A percentile compares a stretch with the other conserved stretches of the same genome.
phyloP scores from a whole-genome alignment of 148 eudicot genomes.

The Drosera capensis region DNA sequence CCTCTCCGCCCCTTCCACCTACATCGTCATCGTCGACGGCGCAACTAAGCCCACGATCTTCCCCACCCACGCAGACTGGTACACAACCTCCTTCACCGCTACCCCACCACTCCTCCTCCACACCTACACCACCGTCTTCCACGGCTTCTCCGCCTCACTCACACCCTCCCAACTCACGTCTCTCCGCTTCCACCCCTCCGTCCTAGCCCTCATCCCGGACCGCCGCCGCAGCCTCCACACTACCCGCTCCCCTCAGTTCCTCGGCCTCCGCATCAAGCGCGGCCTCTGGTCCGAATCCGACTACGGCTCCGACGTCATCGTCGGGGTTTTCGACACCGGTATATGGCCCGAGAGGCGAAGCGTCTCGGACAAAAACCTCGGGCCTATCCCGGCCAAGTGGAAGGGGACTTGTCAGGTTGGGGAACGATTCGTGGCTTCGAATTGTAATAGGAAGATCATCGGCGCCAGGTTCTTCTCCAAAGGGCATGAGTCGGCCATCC shows the following conservation, averaged over 20 bases:
- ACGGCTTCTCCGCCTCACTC: constrained; percentile 72
- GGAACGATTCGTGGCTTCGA: constrained; percentile 17
- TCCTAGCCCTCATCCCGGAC: constrained; percentile 68
- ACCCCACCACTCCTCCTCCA: too few species aligned
- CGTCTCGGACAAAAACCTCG: constrained; percentile 67
- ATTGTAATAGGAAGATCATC: constrained; percentile 61
- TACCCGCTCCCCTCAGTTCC: constrained; percentile 90
- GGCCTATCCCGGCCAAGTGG: constrained; percentile 69
- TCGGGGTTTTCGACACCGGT: constrained; percentile 82
- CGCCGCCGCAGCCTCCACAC: constrained; percentile 63
- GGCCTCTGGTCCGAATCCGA: constrained; percentile 97
- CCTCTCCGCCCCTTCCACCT: too few species aligned
- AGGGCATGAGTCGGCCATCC: constrained; percentile 57
- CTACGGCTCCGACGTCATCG: constrained; percentile 78
- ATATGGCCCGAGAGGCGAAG: constrained; percentile 81
- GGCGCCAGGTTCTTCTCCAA: constrained; percentile 75
- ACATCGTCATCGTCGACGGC: too few species aligned
- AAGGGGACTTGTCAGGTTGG: constrained; percentile 63
- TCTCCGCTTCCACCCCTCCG: constrained; percentile 38
- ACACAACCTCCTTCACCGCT: too few species aligned
- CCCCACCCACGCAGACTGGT: too few species aligned
- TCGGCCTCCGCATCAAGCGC: constrained; percentile 61
- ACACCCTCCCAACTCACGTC: constrained; percentile 28
- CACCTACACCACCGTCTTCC: constrained; percentile 72
- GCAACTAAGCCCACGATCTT: too few species aligned